Evolutionary conservation across 2,329 filamentous ascomycete genomes (phyloP).

Genomic region (Aspergillus sp.): DNA sequence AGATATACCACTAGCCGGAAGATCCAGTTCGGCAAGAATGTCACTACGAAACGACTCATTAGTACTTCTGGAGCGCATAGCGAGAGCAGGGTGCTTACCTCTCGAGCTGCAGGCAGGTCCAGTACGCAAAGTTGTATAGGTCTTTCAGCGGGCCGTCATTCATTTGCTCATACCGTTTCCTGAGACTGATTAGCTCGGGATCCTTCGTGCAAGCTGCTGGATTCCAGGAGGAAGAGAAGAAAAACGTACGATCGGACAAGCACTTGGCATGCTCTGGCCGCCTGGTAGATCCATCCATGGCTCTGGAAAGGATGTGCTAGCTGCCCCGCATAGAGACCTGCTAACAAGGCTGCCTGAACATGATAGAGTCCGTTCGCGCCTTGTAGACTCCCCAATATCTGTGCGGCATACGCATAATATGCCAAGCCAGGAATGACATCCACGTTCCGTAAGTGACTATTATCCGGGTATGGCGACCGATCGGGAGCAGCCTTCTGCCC

Average conservation of each 20-base stretch:
- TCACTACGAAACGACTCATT: slow-evolving; percentile 58
- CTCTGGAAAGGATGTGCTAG: slow-evolving; percentile 85
- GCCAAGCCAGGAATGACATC: slow-evolving; percentile 86
- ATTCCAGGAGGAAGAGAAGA: neutral
- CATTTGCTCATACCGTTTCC: slow-evolving; percentile 38
- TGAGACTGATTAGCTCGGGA: slow-evolving; percentile 18
- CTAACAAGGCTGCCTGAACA: slow-evolving; percentile 81
- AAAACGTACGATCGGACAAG: slow-evolving; percentile 68
- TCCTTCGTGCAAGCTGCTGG: neutral
- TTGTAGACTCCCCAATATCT: slow-evolving; percentile 79
- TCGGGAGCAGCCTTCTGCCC: slow-evolving; percentile 20
- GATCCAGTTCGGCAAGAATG: slow-evolving; percentile 80
- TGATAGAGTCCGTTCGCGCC: slow-evolving; percentile 79
- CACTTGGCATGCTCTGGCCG: slow-evolving; percentile 64
- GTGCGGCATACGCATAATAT: slow-evolving; percentile 83
- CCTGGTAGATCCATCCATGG: slow-evolving; percentile 67
- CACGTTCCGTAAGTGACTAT: slow-evolving; percentile 60
- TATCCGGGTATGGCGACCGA: slow-evolving; percentile 20
- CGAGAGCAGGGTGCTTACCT: slow-evolving; percentile 57
- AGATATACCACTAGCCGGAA: slow-evolving; percentile 63
- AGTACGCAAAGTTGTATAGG: slow-evolving; percentile 74
- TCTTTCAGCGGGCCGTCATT: slow-evolving; percentile 52
- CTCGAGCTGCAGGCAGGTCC: slow-evolving; percentile 91
- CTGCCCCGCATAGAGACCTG: slow-evolving; percentile 86
- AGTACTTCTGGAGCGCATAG: neutral